Base-by-base conservation (phyloP, 1,284 basidiomycete genomes). In the Cutaneotrichosporon dermatis region DNA sequence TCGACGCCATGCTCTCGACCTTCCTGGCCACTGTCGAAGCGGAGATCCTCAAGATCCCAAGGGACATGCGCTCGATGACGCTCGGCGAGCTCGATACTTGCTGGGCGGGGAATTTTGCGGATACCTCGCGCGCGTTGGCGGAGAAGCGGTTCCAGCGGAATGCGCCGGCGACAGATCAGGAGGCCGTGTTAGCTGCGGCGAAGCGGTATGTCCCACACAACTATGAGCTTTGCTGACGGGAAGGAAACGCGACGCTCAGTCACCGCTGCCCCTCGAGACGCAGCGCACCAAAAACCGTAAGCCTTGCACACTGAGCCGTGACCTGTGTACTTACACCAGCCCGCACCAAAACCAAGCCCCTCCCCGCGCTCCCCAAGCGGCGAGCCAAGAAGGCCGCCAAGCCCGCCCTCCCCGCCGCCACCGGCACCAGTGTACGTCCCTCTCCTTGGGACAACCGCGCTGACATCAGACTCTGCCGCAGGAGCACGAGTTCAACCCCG, bases 41-140 rank as follows among this genome's bases (percentile, higher is more conserved):
- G 4, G 77, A 78, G 60, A 69, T 79, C 51, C 58, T 76, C 51
- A 62, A 67, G 48, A 76, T 79, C 51, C 78, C 78, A 2, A 64
- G 69, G 16, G 70, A 74, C 16, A 51, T 79, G 37, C 66, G 73
- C 10, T 58, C 52, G 9, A 70, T 78, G 71, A 77, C 71, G 3
- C 63, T 79, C 37, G 67, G 66, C 13, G 75, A 79, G 45, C 65
- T 79, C 42, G 70, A 75, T 12, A 50, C 51, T 4, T 64, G 69
- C 43, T 79, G 78, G 78, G 74, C 69, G 1, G 76, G 74, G 3
- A 70, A 68, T 44, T 77, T 76, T 67, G 57, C 64, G 1, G 70
- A 69, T 6, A 78, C 75, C 7, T 54, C 72, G 44, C 67, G 69
- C 43, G 59, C 68, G 12, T 65, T 79, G 2, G 69, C 69, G 25